Base-by-base conservation (phyloP, 345 rosid species). In the Linum usitatissimum region DNA sequence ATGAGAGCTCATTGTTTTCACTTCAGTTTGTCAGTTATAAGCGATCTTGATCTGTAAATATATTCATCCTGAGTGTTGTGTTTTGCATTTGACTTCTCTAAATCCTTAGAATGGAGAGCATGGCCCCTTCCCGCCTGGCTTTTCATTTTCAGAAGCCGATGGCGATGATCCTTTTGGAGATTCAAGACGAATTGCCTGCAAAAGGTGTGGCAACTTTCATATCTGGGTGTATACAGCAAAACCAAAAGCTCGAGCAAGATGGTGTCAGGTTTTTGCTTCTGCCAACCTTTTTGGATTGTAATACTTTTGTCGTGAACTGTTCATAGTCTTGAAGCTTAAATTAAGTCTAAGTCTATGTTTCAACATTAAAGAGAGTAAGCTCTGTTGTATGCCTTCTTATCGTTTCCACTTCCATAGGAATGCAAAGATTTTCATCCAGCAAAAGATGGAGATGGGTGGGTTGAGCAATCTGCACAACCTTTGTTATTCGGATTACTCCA, bases 391-490 rank as follows among this genome's bases (percentile, higher is more conserved):
- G 53, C 62, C 54, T 55, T 66, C 42, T 59, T 55, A 30, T 14
- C 57, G 28, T 65, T 80, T 66, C 61, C 38, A 38, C 53, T 68
- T 67, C 63, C 71, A 60, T 69, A 93, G 99, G 99, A 94, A 67
- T 94, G 97, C 81, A 80, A 86, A 66, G 96, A 90, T 61, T 88
- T 82, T 68, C 97, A 94, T 77, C 97, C 63, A 72, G 93, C 93
- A 71, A 94, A 88, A 77, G 99, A 94, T 77, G 99, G 97, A 71
- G 97, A 94, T 80, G 99, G 97, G 72, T 94, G 99, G 99, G 84
- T 90, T 59, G 97, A 94, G 73, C 99, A 90, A 73, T 81, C 84
- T 77, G 82, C 86, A 6, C 84, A 90, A 40, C 95, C 86, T 9
- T 76, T 94, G 63, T 63, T 86, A 60, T 94, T 87, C 17, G 97